phyloP scores from a whole-genome alignment of 2,329 filamentous ascomycete genomes.

The Pseudocercospora vitis region DNA sequence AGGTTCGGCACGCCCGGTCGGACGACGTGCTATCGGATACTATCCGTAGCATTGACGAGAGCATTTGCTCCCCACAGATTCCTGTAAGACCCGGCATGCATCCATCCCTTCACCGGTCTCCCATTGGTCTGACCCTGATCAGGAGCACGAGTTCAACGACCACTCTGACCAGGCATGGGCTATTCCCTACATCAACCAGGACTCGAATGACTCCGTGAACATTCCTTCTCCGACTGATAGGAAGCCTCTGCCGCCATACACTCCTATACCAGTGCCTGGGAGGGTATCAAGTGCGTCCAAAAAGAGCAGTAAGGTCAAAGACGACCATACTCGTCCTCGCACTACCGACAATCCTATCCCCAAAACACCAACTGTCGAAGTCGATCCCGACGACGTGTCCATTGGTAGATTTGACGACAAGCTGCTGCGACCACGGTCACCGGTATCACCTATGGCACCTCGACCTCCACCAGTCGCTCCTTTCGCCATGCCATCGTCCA shows the following conservation, averaged over 20 bases:
- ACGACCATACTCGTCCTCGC: neutral
- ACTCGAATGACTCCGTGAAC: neutral
- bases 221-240: neutral
- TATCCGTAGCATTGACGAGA: neutral
- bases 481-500: neutral
- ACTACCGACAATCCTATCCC: neutral
- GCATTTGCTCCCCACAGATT: neutral
- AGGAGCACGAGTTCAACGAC: neutral
- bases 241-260: conserved; percentile 19
- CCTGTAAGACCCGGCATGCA: neutral
- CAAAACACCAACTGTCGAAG: neutral
- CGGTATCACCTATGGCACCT: neutral
- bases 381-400: conserved; percentile 2
- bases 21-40: conserved; percentile 4
- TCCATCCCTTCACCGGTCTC: neutral
- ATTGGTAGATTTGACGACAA: conserved; percentile 2
- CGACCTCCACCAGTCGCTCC: neutral
- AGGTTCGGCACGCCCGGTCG: conserved; percentile 10
- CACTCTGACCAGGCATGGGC: neutral
- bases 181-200: conserved; percentile 4
- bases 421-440: neutral
- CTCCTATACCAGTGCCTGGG: conserved; percentile 21
- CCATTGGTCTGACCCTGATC: conserved; percentile 6
- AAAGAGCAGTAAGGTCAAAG: neutral
- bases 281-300: conserved; percentile 17